Percentiles rank a stretch among this genome's conserved stretches.
Evolutionary conservation across 2,329 filamentous ascomycete species (phyloP).

Genomic region (Colletotrichum destructivum): DNA sequence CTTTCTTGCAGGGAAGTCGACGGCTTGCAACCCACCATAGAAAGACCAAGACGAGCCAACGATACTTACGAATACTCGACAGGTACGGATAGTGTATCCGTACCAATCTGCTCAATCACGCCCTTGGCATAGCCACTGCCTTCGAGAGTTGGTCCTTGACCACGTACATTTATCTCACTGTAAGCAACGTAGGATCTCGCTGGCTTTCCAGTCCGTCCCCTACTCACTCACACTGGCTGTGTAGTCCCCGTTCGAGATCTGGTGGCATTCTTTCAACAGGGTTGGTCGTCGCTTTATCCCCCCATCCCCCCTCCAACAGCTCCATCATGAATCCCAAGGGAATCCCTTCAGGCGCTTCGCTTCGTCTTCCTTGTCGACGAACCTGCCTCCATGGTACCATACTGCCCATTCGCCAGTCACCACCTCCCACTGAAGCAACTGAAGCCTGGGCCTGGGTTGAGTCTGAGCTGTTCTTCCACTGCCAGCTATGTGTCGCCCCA

Average conservation of each 20-base stretch:
- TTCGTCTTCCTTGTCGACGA: slow-evolving; percentile 4
- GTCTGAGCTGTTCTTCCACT: background rate
- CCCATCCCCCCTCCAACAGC: slow-evolving; percentile 2
- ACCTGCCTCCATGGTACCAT: background rate
- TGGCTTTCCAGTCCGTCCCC: too few relatives aligned
- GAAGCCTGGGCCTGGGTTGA: background rate
- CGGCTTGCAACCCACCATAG: slow-evolving; percentile 9
- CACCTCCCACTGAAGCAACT: background rate
- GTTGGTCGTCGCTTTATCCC: slow-evolving; percentile 1
- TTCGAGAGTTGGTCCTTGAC: too few relatives aligned
- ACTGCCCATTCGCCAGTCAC: background rate
- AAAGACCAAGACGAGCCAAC: slow-evolving; percentile 11
- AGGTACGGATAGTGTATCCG: too few relatives aligned
- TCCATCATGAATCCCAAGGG: slow-evolving; percentile 11
- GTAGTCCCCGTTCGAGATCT: background rate
- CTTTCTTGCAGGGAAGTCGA: slow-evolving; percentile 18
- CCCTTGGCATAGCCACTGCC: too few relatives aligned
- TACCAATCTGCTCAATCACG: too few relatives aligned
- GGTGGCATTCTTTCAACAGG: background rate
- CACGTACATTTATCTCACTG: too few relatives aligned
- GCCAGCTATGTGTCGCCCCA: slow-evolving; percentile 14
- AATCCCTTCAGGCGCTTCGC: slow-evolving; percentile 12
- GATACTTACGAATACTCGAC: background rate
- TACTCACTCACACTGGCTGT: background rate
- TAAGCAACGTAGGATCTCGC: too few relatives aligned